These are phyloP conservation scores for Tylopilus sp. DNA, from an alignment of 768 basidiomycete species.

Conservation along the genomic window DNA sequence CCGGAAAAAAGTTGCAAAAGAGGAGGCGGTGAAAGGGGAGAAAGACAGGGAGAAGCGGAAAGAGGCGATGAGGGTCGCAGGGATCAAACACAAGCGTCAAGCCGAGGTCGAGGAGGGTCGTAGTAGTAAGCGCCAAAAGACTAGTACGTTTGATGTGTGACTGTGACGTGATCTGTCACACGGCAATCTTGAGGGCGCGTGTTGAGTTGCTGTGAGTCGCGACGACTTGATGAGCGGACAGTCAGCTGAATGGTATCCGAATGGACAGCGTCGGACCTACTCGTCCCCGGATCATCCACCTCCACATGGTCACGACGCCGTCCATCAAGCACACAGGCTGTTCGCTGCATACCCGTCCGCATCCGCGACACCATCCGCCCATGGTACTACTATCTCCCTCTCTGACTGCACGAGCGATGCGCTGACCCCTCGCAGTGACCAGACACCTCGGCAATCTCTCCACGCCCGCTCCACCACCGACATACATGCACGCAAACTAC, in stretches of 20 bases:
- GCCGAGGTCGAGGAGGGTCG: constrained; percentile 56
- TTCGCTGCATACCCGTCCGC: constrained; percentile 69
- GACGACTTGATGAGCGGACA: too few relatives aligned
- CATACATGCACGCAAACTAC: constrained; percentile 53
- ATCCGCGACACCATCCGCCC: constrained; percentile 72
- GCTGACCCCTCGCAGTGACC: constrained; percentile 46
- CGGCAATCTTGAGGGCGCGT: constrained; percentile 1
- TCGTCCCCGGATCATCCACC: constrained; percentile 14
- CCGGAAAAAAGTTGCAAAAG: constrained; percentile 70
- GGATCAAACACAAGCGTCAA: constrained; percentile 70
- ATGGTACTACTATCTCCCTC: constrained; percentile 49
- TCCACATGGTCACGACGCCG: constrained; percentile 39
- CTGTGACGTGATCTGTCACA: constrained; percentile 20
- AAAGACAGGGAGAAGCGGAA: constrained; percentile 77
- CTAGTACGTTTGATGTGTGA: constrained; percentile 11
- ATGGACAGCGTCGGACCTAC: constrained; percentile 15
- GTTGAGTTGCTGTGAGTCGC: constrained; percentile 15
- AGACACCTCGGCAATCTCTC: constrained; percentile 63
- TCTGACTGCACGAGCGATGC: neutral
- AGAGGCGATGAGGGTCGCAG: constrained; percentile 67
- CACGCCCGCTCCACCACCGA: constrained; percentile 55
- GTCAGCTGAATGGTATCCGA: constrained; percentile 24
- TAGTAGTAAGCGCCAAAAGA: constrained; percentile 52
- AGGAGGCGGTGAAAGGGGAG: constrained; percentile 55
- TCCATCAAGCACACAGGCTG: constrained; percentile 65